Conservation (phyloP, 2,329 filamentous ascomycete species). For the Chaetomium sp. region DNA sequence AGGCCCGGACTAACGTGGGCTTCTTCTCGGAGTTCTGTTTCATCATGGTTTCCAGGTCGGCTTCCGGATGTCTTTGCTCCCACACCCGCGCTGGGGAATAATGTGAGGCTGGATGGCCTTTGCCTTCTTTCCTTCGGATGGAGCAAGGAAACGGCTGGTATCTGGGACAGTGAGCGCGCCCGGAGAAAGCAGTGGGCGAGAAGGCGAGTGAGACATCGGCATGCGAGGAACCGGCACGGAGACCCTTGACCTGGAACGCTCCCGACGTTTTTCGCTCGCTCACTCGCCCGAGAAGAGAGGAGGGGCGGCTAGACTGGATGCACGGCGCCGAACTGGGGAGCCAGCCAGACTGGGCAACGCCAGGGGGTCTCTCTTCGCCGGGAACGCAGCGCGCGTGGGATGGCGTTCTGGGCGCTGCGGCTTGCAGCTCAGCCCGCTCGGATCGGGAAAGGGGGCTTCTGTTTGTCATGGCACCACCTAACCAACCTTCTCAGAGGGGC, state of each 20-base stretch:
- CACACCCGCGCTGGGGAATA: neutral
- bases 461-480: neutral
- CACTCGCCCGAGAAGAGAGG: neutral
- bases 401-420: slow-evolving; percentile 12
- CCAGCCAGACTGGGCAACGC: neutral
- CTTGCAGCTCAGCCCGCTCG: slow-evolving; percentile 27
- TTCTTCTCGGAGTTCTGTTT: neutral
- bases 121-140: neutral
- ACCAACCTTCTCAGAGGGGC: neutral
- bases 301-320: neutral
- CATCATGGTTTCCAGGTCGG: neutral
- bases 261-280: neutral
- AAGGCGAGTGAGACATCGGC: neutral
- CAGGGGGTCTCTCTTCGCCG: neutral
- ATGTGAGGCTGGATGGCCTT: neutral
- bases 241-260: neutral
- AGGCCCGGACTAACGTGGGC: neutral
- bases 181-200: neutral
- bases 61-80: neutral
- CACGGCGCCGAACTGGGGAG: neutral
- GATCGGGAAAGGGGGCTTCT: slow-evolving; percentile 24
- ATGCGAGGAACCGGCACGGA: slow-evolving; percentile 3
- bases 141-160: neutral
- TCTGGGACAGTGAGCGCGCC: neutral
- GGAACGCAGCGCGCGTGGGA: neutral